Conservation (phyloP, 176 grass and related monocot genomes). For the Aegilops umbellulata region DNA sequence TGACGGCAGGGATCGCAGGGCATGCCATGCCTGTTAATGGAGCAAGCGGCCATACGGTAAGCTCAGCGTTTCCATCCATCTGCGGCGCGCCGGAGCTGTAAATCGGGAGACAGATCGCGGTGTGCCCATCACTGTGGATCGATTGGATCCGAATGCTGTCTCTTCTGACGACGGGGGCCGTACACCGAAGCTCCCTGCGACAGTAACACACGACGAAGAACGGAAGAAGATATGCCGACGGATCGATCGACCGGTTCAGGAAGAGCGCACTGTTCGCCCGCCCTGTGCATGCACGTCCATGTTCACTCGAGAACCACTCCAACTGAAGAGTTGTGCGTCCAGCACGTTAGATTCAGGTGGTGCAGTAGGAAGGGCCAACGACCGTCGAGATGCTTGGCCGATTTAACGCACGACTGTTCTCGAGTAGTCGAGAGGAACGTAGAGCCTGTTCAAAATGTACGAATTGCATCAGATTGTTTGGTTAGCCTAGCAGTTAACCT, state of each 20-base stretch:
- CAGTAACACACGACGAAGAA: not conserved
- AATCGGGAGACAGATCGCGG: constrained; percentile 19
- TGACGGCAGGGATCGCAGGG: not conserved
- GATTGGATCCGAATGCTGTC: constrained; percentile 6
- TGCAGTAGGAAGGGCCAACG: not conserved
- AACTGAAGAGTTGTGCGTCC: not conserved
- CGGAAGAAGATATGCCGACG: not conserved
- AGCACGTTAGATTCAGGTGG: not conserved
- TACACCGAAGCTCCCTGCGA: constrained; percentile 23
- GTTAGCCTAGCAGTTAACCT: too few relatives aligned
- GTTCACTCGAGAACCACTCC: constrained; percentile 1
- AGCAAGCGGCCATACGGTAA: not conserved
- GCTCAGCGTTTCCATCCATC: not conserved
- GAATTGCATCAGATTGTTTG: too few relatives aligned
- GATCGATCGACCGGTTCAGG: not conserved
- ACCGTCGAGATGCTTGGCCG: not conserved
- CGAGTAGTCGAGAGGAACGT: not conserved
- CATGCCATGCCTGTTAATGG: not conserved
- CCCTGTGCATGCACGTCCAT: not conserved
- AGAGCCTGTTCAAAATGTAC: not conserved
- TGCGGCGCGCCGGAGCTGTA: not conserved
- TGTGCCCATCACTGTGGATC: not conserved
- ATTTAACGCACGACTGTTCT: constrained; percentile 1
- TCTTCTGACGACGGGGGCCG: not conserved
- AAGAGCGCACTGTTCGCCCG: not conserved